Evolutionary conservation across 257 asterid species (phyloP), one percentile per base, ranked within the genome.

Genomic region (Solanum bulbocastanum): DNA sequence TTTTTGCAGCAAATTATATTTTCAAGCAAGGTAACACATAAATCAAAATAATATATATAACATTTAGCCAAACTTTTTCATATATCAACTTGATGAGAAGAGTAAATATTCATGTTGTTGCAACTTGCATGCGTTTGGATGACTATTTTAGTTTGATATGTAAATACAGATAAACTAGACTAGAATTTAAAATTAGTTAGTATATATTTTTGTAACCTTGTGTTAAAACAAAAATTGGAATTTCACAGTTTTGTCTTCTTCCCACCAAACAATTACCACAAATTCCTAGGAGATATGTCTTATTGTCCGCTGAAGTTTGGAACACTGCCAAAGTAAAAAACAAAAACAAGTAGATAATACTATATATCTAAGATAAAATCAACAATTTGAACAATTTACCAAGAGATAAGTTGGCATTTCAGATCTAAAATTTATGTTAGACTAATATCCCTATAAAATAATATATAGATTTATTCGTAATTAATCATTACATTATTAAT

Each of bases 241-340:
- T 66, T 40, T 11, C 30, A n/a, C 18, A 25, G 66, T 46, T 20
- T 66, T 85, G 87, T 85, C 81, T 33, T 66, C 22, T 85, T 85
- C 87, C 66, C 78, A 66, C 82, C 82, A 85, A 85, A 39, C 87
- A 40, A 37, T 85, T 66, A 40, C 87, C 87, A 40, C 87, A 85
- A 66, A 65, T 36, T 66, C 82, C 82, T 8, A 27, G 37, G 60
- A 2, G 32, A 10, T 30, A 52, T 81, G 62, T 85, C 58, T 10
- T 37, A 40, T 9, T 85, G 30, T 85, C 82, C 82, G 35, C 82
- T 25, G 20, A 37, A 66, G 68, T 81, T 46, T 81, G 85, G 65
- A 79, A 15, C 25, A 44, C 25, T 27, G 22, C 25, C 16, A 56
- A 7, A 56, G 11, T 40, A 30, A 16, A 16, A 52, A 52, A 52